Conservation (phyloP, 768 basidiomycete species). For the Serendipita vermifera region DNA sequence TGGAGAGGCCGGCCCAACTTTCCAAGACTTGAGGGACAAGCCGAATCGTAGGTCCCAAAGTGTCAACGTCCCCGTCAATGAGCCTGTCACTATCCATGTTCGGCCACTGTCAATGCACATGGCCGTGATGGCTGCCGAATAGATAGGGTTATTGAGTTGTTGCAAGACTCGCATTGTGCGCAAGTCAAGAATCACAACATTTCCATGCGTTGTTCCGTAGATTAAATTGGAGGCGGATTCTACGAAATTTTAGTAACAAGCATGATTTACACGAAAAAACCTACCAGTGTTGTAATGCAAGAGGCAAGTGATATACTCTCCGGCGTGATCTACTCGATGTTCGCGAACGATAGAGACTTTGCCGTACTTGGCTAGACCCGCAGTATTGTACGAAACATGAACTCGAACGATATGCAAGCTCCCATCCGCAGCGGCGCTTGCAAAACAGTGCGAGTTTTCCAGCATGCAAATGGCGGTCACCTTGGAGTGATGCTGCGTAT, state of each 20-base stretch:
- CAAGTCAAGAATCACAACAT: slow-evolving; percentile 65
- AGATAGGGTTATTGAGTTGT: slow-evolving; percentile 69
- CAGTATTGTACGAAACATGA: slow-evolving; percentile 50
- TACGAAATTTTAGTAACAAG: slow-evolving; percentile 17
- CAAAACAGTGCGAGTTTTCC: slow-evolving; percentile 81
- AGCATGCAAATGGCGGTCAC: slow-evolving; percentile 63
- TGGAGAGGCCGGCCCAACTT: slow-evolving; percentile 27
- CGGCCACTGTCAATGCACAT: slow-evolving; percentile 73
- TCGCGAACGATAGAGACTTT: slow-evolving; percentile 74
- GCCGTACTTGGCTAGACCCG: slow-evolving; percentile 62
- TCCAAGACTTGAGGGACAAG: slow-evolving; percentile 77
- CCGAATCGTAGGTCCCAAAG: slow-evolving; percentile 97
- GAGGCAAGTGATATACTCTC: slow-evolving; percentile 78
- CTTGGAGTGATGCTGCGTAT: slow-evolving; percentile 43
- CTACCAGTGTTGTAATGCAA: slow-evolving; percentile 64
- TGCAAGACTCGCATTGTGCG: slow-evolving; percentile 69
- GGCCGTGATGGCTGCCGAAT: slow-evolving; percentile 75
- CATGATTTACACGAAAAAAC: neutral
- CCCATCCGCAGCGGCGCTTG: slow-evolving; percentile 29
- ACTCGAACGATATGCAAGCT: slow-evolving; percentile 52
- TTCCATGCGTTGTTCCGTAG: slow-evolving; percentile 71
- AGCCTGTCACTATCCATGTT: slow-evolving; percentile 83
- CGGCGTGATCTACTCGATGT: slow-evolving; percentile 54
- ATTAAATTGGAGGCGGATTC: slow-evolving; percentile 73
- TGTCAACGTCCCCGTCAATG: slow-evolving; percentile 68